Percentiles rank a stretch among this genome's conserved stretches.
Evolutionary conservation across 371 early-diverging fungal species (phyloP).

Genomic region (Actinomortierella ambigua): DNA sequence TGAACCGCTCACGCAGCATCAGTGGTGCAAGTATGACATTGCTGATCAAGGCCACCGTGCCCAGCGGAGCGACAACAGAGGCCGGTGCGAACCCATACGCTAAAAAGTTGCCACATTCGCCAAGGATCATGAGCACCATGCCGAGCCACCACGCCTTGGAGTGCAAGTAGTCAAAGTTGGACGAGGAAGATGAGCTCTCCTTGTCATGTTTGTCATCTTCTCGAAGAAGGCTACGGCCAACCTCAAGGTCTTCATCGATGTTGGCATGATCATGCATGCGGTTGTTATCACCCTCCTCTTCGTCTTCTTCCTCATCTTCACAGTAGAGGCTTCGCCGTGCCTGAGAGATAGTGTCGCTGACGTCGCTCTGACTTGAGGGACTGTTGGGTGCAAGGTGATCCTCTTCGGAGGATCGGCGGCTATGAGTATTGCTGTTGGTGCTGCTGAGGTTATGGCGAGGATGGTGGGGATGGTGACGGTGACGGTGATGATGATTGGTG

Average conservation of each 20-base stretch:
- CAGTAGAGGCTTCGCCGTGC: not conserved
- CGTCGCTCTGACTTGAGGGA: slow-evolving; percentile 15
- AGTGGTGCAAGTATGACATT: slow-evolving; percentile 79
- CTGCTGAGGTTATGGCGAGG: not conserved
- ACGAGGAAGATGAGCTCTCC: slow-evolving; percentile 2
- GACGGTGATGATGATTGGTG: no score
- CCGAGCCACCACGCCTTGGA: slow-evolving; percentile 79
- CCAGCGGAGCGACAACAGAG: slow-evolving; percentile 81
- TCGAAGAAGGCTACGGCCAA: no score
- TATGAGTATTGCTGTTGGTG: slow-evolving; percentile 10
- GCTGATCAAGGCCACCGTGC: slow-evolving; percentile 73
- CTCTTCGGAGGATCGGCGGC: not conserved
- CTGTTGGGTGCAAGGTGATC: not conserved
- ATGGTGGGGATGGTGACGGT: no score
- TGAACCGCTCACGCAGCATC: slow-evolving; percentile 70
- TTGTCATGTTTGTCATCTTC: no score
- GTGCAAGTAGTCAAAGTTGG: slow-evolving; percentile 55
- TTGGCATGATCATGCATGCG: no score
- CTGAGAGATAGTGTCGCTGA: slow-evolving; percentile 7
- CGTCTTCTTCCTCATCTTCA: slow-evolving; percentile 21
- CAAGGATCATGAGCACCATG: slow-evolving; percentile 74
- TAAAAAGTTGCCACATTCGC: slow-evolving; percentile 58
- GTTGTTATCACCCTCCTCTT: not conserved
- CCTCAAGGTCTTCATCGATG: no score
- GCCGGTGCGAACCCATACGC: slow-evolving; percentile 86